phyloP scores from a whole-genome alignment of 2,329 filamentous ascomycete species.

The Dendrostoma leiphaemia region DNA sequence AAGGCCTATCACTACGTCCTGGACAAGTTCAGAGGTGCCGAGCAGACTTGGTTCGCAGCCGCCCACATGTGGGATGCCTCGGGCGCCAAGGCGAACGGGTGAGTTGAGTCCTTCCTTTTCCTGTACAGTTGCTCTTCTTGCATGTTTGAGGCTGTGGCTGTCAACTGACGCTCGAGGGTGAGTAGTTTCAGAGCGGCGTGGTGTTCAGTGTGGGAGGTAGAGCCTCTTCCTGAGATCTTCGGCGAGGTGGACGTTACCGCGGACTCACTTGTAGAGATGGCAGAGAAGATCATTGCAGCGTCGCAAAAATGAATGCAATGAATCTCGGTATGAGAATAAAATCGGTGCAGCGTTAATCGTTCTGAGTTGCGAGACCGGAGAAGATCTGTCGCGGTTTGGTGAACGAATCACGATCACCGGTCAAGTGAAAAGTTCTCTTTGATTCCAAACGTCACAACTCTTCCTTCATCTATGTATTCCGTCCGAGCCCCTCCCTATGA shows the following conservation, averaged over 20 bases:
- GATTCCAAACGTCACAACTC: too few species aligned
- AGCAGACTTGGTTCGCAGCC: conserved; percentile 54
- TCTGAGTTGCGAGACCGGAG: too few species aligned
- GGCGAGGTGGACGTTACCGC: conserved; percentile 50
- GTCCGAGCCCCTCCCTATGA: too few species aligned
- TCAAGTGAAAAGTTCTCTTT: too few species aligned
- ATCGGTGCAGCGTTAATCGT: too few species aligned
- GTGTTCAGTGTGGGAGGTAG: conserved; percentile 50
- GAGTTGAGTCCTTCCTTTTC: conserved; percentile 9
- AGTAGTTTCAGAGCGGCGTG: conserved; percentile 48
- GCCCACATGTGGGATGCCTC: conserved; percentile 60
- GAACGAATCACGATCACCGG: too few species aligned
- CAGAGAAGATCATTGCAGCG: conserved; percentile 34
- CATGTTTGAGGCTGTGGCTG: background rate
- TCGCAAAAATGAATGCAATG: conserved; percentile 18
- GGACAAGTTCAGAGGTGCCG: conserved; percentile 34
- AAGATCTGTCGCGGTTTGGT: too few species aligned
- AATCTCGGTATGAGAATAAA: too few species aligned
- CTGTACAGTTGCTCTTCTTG: background rate
- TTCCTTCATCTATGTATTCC: too few species aligned
- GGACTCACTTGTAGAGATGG: conserved; percentile 46
- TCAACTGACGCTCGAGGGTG: background rate
- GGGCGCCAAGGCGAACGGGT: conserved; percentile 47
- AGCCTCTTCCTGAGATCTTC: conserved; percentile 48
- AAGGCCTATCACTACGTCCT: conserved; percentile 44